These are phyloP conservation scores for Lathyrus tuberosus DNA, from an alignment of 306 rosid species.

Conservation along the genomic window DNA sequence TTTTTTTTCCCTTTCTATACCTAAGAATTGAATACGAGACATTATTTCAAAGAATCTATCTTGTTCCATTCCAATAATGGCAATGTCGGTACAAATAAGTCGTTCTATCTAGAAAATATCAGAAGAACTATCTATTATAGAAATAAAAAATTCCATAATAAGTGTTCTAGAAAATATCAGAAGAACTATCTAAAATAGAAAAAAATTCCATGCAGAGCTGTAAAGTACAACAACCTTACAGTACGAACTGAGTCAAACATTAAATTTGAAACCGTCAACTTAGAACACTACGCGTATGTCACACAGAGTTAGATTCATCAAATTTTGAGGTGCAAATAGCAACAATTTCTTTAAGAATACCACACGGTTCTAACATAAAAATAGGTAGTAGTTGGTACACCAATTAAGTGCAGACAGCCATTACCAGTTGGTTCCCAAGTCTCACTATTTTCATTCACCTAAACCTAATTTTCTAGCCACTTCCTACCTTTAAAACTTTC, in stretches of 20 bases:
- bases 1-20: background rate
- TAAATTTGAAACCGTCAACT: background rate
- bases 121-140: background rate
- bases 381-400: constrained; percentile 39
- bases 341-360: constrained; percentile 29
- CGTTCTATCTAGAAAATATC: background rate
- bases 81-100: background rate
- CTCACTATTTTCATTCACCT: constrained; percentile 30
- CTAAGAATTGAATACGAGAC: background rate
- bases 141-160: background rate
- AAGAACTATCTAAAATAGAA: background rate
- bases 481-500: constrained; percentile 38
- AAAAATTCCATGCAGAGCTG: background rate
- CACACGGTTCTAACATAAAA: constrained; percentile 41
- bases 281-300: constrained; percentile 22
- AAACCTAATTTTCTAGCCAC: constrained; percentile 24
- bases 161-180: background rate
- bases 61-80: background rate
- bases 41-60: background rate
- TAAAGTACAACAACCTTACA: background rate
- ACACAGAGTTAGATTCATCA: background rate
- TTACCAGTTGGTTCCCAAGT: constrained; percentile 49
- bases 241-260: constrained; percentile 5
- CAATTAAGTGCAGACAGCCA: constrained; percentile 61
- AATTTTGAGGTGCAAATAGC: background rate